Percentiles rank a stretch among this genome's conserved stretches.
These are phyloP conservation scores for Symbiodinium pilosum DNA, from an alignment of 73 alveolate species.

Conservation along the genomic window DNA sequence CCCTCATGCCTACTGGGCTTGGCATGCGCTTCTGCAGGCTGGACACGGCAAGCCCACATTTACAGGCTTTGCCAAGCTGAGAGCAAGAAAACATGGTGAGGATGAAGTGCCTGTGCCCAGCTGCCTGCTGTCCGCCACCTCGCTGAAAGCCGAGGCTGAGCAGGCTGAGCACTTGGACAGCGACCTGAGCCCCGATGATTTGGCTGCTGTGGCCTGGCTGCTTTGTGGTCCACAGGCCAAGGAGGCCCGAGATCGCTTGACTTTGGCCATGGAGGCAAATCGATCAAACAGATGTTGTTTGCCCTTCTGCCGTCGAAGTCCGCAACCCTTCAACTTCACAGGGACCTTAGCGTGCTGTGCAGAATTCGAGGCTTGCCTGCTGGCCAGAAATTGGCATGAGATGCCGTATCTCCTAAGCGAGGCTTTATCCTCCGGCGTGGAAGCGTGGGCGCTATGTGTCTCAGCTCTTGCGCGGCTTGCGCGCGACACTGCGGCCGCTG, in stretches of 20 bases:
- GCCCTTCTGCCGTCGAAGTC: background rate
- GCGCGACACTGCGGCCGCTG: background rate
- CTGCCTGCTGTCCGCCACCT: background rate
- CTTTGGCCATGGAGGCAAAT: background rate
- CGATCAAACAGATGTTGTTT: background rate
- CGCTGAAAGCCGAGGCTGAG: background rate
- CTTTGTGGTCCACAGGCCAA: slow-evolving; percentile 25
- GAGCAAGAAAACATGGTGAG: background rate
- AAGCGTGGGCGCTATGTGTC: background rate
- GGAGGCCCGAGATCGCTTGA: slow-evolving; percentile 11
- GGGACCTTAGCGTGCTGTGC: slow-evolving; percentile 13
- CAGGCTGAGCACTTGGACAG: background rate
- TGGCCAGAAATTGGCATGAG: slow-evolving; percentile 52
- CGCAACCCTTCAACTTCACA: background rate
- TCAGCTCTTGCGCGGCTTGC: slow-evolving; percentile 21
- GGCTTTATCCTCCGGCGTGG: slow-evolving; percentile 8
- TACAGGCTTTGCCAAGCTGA: background rate
- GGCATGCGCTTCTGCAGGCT: slow-evolving; percentile 38
- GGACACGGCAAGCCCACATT: slow-evolving; percentile 10
- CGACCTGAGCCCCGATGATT: slow-evolving; percentile 3
- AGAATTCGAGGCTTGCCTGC: background rate
- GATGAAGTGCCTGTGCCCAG: background rate
- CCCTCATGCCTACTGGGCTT: slow-evolving; percentile 49
- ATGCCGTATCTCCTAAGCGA: slow-evolving; percentile 17
- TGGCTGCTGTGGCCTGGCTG: slow-evolving; percentile 36